Evolutionary conservation across 2,329 filamentous ascomycete species (phyloP).

Genomic region (Exophiala alcalophila): DNA sequence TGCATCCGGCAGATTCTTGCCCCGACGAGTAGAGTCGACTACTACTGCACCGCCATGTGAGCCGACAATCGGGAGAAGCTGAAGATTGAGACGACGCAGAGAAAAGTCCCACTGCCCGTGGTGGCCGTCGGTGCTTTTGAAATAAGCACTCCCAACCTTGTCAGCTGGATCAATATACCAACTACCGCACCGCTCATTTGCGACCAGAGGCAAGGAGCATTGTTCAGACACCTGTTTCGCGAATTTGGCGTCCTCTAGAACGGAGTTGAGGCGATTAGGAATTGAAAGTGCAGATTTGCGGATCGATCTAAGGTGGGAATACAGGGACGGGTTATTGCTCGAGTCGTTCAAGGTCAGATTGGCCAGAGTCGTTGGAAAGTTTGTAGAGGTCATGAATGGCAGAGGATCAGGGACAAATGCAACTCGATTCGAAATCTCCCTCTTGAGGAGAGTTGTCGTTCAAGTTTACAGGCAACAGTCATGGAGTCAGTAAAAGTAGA

Average conservation of each 20-base stretch:
- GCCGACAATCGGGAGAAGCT: slow-evolving; percentile 68
- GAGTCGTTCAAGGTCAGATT: slow-evolving; percentile 22
- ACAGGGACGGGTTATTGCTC: slow-evolving; percentile 17
- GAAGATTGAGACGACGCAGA: slow-evolving; percentile 76
- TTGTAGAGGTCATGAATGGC: slow-evolving; percentile 11
- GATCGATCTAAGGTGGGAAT: slow-evolving; percentile 59
- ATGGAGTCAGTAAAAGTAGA: too few species aligned
- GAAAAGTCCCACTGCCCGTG: slow-evolving; percentile 88
- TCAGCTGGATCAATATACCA: slow-evolving; percentile 75
- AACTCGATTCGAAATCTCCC: not conserved
- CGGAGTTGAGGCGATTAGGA: slow-evolving; percentile 76
- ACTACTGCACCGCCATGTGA: slow-evolving; percentile 62
- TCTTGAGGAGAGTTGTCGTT: too few species aligned
- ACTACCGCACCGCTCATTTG: slow-evolving; percentile 92
- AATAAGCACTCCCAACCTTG: slow-evolving; percentile 79
- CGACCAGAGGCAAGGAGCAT: slow-evolving; percentile 66
- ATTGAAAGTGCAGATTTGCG: slow-evolving; percentile 74
- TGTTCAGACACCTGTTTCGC: slow-evolving; percentile 57
- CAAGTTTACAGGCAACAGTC: too few species aligned
- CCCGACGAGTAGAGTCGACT: slow-evolving; percentile 87
- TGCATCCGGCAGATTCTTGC: slow-evolving; percentile 93
- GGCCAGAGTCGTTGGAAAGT: slow-evolving; percentile 25
- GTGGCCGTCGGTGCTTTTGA: slow-evolving; percentile 97
- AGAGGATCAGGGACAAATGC: not conserved
- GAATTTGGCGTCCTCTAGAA: slow-evolving; percentile 72